Evolutionary conservation across 352 stramenopile species (phyloP), one percentile per base, ranked within the genome.

Genomic region (Globisporangium nodosum): DNA sequence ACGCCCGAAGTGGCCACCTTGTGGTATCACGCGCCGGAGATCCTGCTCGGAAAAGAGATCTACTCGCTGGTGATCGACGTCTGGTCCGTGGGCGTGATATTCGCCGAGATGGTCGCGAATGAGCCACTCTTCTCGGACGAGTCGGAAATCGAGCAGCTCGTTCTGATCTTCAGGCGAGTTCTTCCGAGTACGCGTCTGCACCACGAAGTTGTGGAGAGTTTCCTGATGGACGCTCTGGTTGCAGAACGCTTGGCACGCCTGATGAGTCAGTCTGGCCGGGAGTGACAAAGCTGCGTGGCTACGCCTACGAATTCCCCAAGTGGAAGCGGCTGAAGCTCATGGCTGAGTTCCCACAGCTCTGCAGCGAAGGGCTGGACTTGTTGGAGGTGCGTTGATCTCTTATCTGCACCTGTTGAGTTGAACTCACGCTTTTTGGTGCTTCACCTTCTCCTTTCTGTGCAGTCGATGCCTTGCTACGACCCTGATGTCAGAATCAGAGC

Each of bases 1-100:
- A 99, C 96, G 21, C 96, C 99, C 65, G 97, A 99, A 68, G 85
- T 99, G 35, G 97, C 99, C 5, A 99, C 97, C 45, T 82, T 99
- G 13, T 99, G 97, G 97, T 99, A 99, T 71, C 90, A 97, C 15
- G 92, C 97, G 30, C 96, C 97, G 0, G 97, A 99, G 78, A 99
- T 99, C 61, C 69, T 99, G 39, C 81, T 99, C 0, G 97, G 97
- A 7, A 73, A 98, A 42, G 49, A 61, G 49, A 61, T 89, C n/a
- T 94, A 94, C 74, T 90, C 79, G 7, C 81, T 83, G 16, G 78
- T 83, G 6, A 81, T 94, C n/a, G 85, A 94, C 58, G 88, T 92
- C 46, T 94, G 85, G 85, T 91, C 81, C 5, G 80, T 93, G 20
- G 85, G 83, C 3, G 78, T 85, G 56, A 92, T 94, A 50, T 94